Evolutionary conservation across 1,284 basidiomycete genomes (phyloP).

Genomic region (Austroboletus niveus): DNA sequence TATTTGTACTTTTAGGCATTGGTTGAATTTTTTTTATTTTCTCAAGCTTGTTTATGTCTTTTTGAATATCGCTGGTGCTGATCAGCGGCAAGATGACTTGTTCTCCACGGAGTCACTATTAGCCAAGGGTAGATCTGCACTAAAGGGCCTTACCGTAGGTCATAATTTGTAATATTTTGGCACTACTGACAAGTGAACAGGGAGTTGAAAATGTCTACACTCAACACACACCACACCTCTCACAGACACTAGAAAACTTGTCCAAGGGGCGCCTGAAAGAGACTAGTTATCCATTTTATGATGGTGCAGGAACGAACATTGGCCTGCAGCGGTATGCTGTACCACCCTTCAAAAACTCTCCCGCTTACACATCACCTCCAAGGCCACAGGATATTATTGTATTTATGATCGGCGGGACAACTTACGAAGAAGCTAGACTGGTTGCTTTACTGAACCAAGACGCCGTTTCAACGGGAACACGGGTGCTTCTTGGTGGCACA

Average conservation of each 20-base stretch:
- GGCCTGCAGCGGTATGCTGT: constrained; percentile 59
- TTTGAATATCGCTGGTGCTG: constrained; percentile 91
- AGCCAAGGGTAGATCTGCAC: constrained; percentile 89
- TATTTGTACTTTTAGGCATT: background rate
- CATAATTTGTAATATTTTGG: background rate
- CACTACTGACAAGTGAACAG: constrained; percentile 36
- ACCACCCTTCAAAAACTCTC: background rate
- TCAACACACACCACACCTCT: constrained; percentile 93
- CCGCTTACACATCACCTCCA: constrained; percentile 1
- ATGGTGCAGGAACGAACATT: constrained; percentile 65
- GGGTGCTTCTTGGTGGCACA: constrained; percentile 87
- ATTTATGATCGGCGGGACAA: constrained; percentile 92
- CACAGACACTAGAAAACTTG: constrained; percentile 88
- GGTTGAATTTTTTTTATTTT: constrained; percentile 1
- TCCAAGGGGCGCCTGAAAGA: constrained; percentile 87
- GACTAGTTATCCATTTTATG: constrained; percentile 87
- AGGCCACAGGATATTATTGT: constrained; percentile 94
- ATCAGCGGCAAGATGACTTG: constrained; percentile 96
- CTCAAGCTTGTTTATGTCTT: constrained; percentile 87
- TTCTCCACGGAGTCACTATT: constrained; percentile 96
- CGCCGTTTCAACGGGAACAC: constrained; percentile 53
- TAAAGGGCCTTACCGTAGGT: constrained; percentile 90
- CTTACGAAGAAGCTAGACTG: constrained; percentile 88
- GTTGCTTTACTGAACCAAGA: constrained; percentile 87
- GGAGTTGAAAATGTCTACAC: constrained; percentile 99